Evolutionary conservation across 148 eudicot species (phyloP), one percentile per base, ranked within the genome.

Genomic region (Vaccinium vitisidaea): DNA sequence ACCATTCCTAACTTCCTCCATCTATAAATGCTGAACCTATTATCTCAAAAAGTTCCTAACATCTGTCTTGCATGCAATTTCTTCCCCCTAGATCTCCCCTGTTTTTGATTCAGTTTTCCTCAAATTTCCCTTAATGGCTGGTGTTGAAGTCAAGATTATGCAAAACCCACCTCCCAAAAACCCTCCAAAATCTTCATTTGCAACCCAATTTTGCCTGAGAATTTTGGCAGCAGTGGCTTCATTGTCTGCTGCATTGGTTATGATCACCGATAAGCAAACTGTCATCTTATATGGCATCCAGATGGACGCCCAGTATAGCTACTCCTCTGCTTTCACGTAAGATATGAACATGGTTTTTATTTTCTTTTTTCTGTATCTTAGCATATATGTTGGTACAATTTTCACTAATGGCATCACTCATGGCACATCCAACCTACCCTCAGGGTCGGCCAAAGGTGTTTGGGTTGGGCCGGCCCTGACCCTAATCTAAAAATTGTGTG

Each of bases 261-360:
- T 75, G 59, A 11, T 92, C 88, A 91, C 94, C 63, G 82, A 53
- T 69, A 89, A 90, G 36, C 91, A 93, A 80, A 78, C 88, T 1
- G 80, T 87, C 1, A 63, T 80, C 5, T 84, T 94, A 2, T 92
- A 59, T 70, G 93, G 93, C 63, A 80, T 86, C 43, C 39, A 14
- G 16, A 54, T 91, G 73, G 93, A 89, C 21, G 95, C 96, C 19
- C 86, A 87, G 21, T 94, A 93, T 84, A 87, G 87, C 89, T 91
- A 93, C 80, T 83, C 90, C 74, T 75, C 95, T 21, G 92, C 96
- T 74, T 90, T 89, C 91, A 92, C 82, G 98, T 93, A 92, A 82
- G n/a, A 36, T 52, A 36, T 13, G 8, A 36, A 36, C 39, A 36
- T 36, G 39, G 4, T 36, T 36, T 2, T 36, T 36, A 36, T 36